Base-by-base conservation (phyloP, 2,329 filamentous ascomycete genomes). In the Teratosphaeria destructans region DNA sequence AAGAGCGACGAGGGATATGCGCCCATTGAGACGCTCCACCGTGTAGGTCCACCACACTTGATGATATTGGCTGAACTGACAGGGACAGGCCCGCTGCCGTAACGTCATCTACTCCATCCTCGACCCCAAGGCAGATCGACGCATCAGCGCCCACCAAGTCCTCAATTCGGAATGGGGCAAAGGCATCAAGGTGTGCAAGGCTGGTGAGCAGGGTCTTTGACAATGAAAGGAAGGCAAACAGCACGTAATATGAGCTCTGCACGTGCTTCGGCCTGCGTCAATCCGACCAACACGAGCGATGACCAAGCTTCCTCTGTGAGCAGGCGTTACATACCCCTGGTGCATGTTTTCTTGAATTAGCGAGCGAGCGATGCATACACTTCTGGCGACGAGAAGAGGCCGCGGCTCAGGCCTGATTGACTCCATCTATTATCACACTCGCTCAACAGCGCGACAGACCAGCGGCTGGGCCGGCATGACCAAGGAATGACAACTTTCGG, bases 91-190 rank as follows among this genome's bases (percentile, higher is more conserved):
- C 67, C 90, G 93, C 68, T 99, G 94, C 76, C 89, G 94, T 63
- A 99, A 99, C 69, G 94, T 99, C 69, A 96, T 99, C 72, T 99
- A 99, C 77, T 97, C 92, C 26, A 96, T 99, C 65, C 82, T 99
- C 54, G 94, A 99, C 71, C 94, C 94, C 34, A 96, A 96, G 73
- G 91, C 94, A 29, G 84, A 84, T 60, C 88, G 94, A 64, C 90
- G 94, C 67, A 93, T 99, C 72, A 96, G 91, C 34, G 93, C 94
- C 60, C 93, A 92, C 49, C 94, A 99, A 77, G 90, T 97, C 60
- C 85, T 99, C 70, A 96, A 96, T 76, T 97, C 93, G 4, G 94
- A 99, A 78, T 99, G 94, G 94, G 91, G 94, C 66, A 89, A 94
- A 67, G 93, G 96, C 75, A 96, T 97, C 76, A 95, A 92, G 77